Evolutionary conservation across 345 rosid species (phyloP), one percentile per base, ranked within the genome.

Genomic region (Acer campestre): DNA sequence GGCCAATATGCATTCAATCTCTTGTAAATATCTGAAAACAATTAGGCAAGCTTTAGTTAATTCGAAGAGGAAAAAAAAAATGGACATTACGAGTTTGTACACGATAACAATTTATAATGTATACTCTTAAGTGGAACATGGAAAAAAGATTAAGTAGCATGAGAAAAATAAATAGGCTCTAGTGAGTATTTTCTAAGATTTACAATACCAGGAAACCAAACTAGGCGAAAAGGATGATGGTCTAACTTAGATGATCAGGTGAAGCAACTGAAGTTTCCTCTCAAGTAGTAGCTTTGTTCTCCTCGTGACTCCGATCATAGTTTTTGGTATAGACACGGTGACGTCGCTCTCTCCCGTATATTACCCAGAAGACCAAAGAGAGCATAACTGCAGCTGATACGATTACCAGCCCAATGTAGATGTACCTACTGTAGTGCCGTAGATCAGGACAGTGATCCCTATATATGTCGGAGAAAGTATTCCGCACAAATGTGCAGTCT

Each of bases 311-410:
- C 55, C 70, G 31, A 7, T 29, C 77, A 3, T 25, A 22, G 23
- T 78, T 77, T 80, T 89, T 85, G 2, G 70, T 44, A 67, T 76
- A 67, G 10, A 70, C 67, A 5, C 89, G 88, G 23, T 88, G 91
- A 3, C 73, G 84, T 80, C 95, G 83, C 80, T 94, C 97, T 81
- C 95, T 86, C 4, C 91, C 83, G 20, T 85, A 90, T 38, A 90
- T 84, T 12, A 94, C 80, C 97, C 97, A 96, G 87, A 96, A 82
- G 68, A 92, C 74, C 72, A 96, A 79, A 35, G 99, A 94, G n/a
- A 96, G 86, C 99, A 96, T 94, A 61, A 89, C 97, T 22, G 98
- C 91, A 1, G 93, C 81, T 2, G 97, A 89, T 49, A 90, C 94
- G 70, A 88, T 88, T n/a, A 86, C 89, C 69, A 94, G 75, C 17